Evolutionary conservation across 331 rosid species (phyloP).

Genomic region (Quercus phellos): DNA sequence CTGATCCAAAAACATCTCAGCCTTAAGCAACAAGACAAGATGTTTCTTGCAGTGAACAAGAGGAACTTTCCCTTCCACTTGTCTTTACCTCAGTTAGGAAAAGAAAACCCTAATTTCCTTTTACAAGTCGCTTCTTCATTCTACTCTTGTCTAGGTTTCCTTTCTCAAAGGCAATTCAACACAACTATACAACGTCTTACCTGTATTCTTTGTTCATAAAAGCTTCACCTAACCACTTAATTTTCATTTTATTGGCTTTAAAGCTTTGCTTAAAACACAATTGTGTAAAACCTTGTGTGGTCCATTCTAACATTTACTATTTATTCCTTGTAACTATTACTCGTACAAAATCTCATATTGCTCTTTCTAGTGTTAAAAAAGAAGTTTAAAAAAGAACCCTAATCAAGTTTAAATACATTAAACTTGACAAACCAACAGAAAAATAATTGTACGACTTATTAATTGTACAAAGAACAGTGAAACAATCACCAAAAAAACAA

Average conservation of each 20-base stretch:
- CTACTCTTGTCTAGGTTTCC: constrained; percentile 17
- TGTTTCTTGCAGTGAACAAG: constrained; percentile 30
- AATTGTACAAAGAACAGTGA: neutral
- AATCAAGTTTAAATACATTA: neutral
- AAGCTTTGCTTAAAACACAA: constrained; percentile 26
- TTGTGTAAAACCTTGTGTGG: constrained; percentile 39
- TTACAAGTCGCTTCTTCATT: constrained; percentile 21
- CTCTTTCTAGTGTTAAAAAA: neutral
- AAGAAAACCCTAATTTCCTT: constrained; percentile 36
- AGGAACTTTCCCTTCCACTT: constrained; percentile 21
- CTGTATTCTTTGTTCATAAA: constrained; percentile 41
- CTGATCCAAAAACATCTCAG: constrained; percentile 1
- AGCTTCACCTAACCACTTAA: constrained; percentile 43
- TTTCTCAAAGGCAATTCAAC: constrained; percentile 1
- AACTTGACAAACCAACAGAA: neutral
- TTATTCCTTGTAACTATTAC: constrained; percentile 26
- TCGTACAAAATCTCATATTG: neutral
- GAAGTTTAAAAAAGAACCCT: neutral
- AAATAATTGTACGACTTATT: neutral
- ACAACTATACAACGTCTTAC: constrained; percentile 11
- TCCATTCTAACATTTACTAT: constrained; percentile 39
- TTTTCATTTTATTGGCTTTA: constrained; percentile 36
- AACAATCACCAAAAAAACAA: no score
- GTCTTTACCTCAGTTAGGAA: constrained; percentile 27
- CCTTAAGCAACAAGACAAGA: constrained; percentile 8